These are phyloP conservation scores for Eucalyptus tenuipes DNA, from an alignment of 345 rosid genomes.

Conservation along the genomic window DNA sequence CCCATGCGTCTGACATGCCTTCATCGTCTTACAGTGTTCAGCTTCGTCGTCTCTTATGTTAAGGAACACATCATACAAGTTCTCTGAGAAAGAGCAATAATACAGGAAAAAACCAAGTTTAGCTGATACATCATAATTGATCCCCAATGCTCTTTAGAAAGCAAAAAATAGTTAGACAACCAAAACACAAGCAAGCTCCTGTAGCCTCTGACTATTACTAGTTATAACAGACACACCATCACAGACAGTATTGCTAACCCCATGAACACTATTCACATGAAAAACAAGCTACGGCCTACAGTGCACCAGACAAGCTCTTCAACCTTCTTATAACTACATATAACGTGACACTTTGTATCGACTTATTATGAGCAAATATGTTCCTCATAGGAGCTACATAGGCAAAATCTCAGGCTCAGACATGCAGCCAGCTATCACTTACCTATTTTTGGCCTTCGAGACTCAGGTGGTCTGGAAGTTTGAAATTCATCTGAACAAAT, in stretches of 20 bases:
- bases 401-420: no score
- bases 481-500: conserved; percentile 80
- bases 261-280: not conserved
- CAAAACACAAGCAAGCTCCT: not conserved
- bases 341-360: not conserved
- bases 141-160: not conserved
- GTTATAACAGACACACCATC: not conserved
- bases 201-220: not conserved
- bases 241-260: not conserved
- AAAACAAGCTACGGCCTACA: not conserved
- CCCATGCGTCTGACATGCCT: conserved; percentile 82
- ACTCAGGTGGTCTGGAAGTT: conserved; percentile 66
- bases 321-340: not conserved
- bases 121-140: not conserved
- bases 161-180: not conserved
- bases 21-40: conserved; percentile 97
- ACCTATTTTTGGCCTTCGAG: conserved; percentile 97
- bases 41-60: conserved; percentile 96
- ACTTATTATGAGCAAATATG: not conserved
- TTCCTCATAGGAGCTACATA: not conserved
- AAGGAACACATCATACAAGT: conserved; percentile 78
- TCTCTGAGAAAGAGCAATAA: conserved; percentile 30
- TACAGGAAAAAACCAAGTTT: not conserved
- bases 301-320: not conserved
- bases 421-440: not conserved